Evolutionary conservation across 208 protist genomes (phyloP), one percentile per base, ranked within the genome.

Genomic region (Crithidia thermophila): DNA sequence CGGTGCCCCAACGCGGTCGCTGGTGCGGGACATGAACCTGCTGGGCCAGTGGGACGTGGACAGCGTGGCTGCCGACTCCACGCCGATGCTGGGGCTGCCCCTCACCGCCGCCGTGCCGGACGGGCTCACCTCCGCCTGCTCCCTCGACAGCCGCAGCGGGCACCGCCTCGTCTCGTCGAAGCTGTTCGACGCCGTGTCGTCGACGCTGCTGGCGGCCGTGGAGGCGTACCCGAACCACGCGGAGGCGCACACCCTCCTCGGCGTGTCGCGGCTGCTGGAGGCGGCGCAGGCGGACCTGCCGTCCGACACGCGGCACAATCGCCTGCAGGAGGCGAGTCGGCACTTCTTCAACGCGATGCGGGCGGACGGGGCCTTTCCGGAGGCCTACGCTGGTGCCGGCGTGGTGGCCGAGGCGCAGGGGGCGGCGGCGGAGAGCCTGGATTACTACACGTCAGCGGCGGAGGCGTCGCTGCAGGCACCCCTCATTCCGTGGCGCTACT

Each of bases 351-450:
- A 67, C 36, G 65, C 85, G 4, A 81, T 91, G 43, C 75, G 67
- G 25, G 78, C 67, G 18, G 75, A 61, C 11, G 66, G 79, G 6
- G 60, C 71, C 11, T 63, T 62, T 0, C 36, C 64, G 0, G 83
- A 80, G 42, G 77, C 83, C 11, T 83, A 91, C 62, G 57, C 82
- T 16, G 85, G 85, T 14, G 75, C 88, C 40, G 88, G 88, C 23
- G 64, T 75, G 28, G 82, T 88, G 40, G 71, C 79, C 1, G 84
- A 91, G 77, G 83, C 78, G 43, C 82, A 89, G 39, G 85, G 85
- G 0, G 79, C 78, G 33, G 60, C 66, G 30, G 72, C 80, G 36
- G 70, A 87, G 42, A 85, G 80, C 37, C 65, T 87, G 9, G 81
- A 88, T 37, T 82, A 85, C 51, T 84, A 84, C 63, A 58, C 83